Base-by-base conservation (phyloP, 2,329 filamentous ascomycete species). In the Alternaria metachromatica region DNA sequence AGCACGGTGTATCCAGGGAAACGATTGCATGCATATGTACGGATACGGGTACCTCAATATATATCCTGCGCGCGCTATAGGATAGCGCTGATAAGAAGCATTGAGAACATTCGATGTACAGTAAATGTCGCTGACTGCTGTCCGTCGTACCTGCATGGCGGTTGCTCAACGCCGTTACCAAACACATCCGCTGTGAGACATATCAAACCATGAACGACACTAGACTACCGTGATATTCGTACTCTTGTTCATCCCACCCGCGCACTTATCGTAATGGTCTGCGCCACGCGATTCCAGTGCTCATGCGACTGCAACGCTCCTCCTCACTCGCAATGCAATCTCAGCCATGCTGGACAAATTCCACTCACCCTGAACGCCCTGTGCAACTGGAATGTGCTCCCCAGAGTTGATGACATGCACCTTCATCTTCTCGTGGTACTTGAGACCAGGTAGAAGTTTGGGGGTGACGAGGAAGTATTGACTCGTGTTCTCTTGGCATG, bases 381-480 rank as follows among this genome's bases (percentile, higher is more conserved):
- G 75, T 54, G 67, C 63, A 23, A 73, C 73, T 2, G 84, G 84
- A 78, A 86, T 82, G 66, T 82, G 81, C 68, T 97, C 93, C 51
- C 96, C 96, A 77, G 92, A 96, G 64, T 94, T 93, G 78, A 99
- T 98, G 78, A 94, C 96, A 71, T 97, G 87, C 33, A 98, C 90
- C 74, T 90, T 93, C 94, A 99, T 99, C 69, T 94, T 92, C 58
- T 87, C 86, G 78, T 97, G 92, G 79, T 97, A 99, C 70, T 89
- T 89, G 63, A 99, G 84, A 11, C 91, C 92, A 6, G 89, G 92
- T 63, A 99, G 88, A 64, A 99, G 85, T 83, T 99, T 99, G 5
- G 96, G 96, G 46, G 96, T 99, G 82, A 99, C 97, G 67, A 99
- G 88, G 84, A 99, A 99, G 82, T 99, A 99, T 82, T 90, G 88